phyloP scores from a whole-genome alignment of 768 basidiomycete genomes.

The Boletus vermiculosoides region DNA sequence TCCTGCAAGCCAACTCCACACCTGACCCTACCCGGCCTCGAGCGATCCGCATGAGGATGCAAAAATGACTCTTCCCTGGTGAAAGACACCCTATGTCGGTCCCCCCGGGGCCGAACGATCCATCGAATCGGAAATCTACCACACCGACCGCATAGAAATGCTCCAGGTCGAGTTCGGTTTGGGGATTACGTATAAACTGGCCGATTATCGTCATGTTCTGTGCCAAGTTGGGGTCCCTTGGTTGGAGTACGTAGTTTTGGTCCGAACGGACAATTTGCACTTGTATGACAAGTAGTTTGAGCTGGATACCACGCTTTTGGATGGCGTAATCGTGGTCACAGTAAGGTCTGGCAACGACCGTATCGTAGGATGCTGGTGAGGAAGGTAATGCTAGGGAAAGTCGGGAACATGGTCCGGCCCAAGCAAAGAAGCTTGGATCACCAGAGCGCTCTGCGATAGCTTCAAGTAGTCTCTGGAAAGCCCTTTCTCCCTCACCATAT shows the following conservation, averaged over 20 bases:
- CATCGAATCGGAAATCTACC: slow-evolving; percentile 5
- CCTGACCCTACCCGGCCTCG: background rate
- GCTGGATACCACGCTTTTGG: slow-evolving; percentile 10
- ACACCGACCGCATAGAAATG: slow-evolving; percentile 5
- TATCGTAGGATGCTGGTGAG: slow-evolving; percentile 13
- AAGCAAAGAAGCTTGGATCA: slow-evolving; percentile 17
- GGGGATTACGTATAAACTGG: background rate
- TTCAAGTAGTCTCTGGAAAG: slow-evolving; percentile 12
- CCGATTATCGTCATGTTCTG: background rate
- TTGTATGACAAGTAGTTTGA: slow-evolving; percentile 6
- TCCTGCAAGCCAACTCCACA: slow-evolving; percentile 5
- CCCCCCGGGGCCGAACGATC: background rate
- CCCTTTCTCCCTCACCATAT: slow-evolving; percentile 12
- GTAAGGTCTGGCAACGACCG: background rate
- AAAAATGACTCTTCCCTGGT: background rate
- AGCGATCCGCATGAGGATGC: slow-evolving; percentile 5
- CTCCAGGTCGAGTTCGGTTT: background rate
- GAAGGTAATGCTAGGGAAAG: slow-evolving; percentile 7
- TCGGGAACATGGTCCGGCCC: slow-evolving; percentile 7
- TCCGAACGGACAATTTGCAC: background rate
- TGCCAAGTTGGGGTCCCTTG: background rate
- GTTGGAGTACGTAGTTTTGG: background rate
- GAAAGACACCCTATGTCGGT: background rate
- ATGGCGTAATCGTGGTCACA: slow-evolving; percentile 8
- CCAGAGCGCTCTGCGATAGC: slow-evolving; percentile 12